Evolutionary conservation across 2,329 filamentous ascomycete species (phyloP).

Genomic region (Colletotrichum graminicola): DNA sequence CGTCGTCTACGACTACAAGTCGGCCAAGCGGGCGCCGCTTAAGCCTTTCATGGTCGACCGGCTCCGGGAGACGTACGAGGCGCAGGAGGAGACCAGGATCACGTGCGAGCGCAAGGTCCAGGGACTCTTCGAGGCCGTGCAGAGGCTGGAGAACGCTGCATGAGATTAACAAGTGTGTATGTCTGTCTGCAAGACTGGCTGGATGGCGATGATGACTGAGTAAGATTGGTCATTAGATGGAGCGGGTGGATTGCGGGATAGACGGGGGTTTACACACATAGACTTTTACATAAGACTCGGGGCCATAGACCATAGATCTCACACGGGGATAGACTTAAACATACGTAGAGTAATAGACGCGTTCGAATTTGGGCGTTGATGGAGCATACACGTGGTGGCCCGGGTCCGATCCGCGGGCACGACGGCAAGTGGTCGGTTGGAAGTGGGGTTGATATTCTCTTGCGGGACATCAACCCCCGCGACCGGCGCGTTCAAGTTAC

Average conservation of each 20-base stretch:
- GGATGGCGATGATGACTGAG: neutral
- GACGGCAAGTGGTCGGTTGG: constrained; percentile 18
- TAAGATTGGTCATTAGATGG: neutral
- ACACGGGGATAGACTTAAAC: neutral
- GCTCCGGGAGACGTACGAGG: constrained; percentile 52
- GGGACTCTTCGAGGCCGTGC: constrained; percentile 29
- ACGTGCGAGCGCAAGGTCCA: constrained; percentile 43
- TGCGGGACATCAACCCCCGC: constrained; percentile 5
- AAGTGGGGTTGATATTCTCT: constrained; percentile 18
- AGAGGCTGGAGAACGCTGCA: constrained; percentile 32
- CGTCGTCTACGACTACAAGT: constrained; percentile 76
- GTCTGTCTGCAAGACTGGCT: neutral
- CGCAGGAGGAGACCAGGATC: constrained; percentile 48
- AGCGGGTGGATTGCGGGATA: neutral
- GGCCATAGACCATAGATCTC: constrained; percentile 34
- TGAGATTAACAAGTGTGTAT: neutral
- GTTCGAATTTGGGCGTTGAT: neutral
- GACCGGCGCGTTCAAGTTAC: neutral
- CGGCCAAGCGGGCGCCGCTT: constrained; percentile 53
- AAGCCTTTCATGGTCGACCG: constrained; percentile 56
- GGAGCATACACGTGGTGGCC: neutral
- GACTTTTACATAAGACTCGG: constrained; percentile 9
- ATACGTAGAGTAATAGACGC: constrained; percentile 20
- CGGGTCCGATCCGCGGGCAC: constrained; percentile 5
- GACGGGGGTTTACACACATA: neutral